A percentile compares a stretch with the other conserved stretches of the same genome.
Evolutionary conservation across 2,329 filamentous ascomycete genomes (phyloP).

Genomic region (Epichloe hybrida): DNA sequence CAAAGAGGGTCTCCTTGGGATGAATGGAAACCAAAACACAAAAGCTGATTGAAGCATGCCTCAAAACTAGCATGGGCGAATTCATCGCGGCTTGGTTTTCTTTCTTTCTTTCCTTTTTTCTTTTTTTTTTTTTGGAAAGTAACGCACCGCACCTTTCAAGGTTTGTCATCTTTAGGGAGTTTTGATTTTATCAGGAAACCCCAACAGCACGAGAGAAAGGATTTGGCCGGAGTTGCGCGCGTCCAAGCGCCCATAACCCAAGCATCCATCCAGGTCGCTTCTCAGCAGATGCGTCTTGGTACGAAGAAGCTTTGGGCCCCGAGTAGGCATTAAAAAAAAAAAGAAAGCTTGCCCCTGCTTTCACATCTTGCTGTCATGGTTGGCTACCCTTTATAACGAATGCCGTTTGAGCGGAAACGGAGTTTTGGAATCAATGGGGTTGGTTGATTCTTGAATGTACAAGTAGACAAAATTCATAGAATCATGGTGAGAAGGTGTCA

Average conservation of each 20-base stretch:
- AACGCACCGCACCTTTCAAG: not conserved
- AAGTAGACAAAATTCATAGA: conserved; percentile 3
- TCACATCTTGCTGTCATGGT: not conserved
- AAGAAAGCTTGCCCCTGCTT: not conserved
- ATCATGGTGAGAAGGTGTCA: not conserved
- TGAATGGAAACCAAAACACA: conserved; percentile 20
- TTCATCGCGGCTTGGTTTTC: not conserved
- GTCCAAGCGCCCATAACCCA: too few relatives aligned
- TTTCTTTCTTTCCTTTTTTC: conserved; percentile 1
- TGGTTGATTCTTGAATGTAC: conserved; percentile 2
- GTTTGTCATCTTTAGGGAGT: not conserved
- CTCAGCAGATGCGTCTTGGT: not conserved
- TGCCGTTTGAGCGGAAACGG: conserved; percentile 6
- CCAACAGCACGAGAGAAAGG: not conserved
- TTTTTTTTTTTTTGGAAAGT: conserved; percentile 2
- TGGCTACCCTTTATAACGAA: not conserved
- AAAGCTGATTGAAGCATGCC: conserved; percentile 20
- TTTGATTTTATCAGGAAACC: not conserved
- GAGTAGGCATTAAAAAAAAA: too few relatives aligned
- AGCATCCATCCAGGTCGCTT: not conserved
- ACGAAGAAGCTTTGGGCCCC: not conserved
- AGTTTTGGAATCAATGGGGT: conserved; percentile 12
- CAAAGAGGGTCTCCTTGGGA: conserved; percentile 53
- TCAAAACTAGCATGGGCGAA: not conserved
- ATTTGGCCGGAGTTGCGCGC: not conserved